These are phyloP conservation scores for Piloderma croceum DNA, from an alignment of 768 basidiomycete species.

Conservation along the genomic window DNA sequence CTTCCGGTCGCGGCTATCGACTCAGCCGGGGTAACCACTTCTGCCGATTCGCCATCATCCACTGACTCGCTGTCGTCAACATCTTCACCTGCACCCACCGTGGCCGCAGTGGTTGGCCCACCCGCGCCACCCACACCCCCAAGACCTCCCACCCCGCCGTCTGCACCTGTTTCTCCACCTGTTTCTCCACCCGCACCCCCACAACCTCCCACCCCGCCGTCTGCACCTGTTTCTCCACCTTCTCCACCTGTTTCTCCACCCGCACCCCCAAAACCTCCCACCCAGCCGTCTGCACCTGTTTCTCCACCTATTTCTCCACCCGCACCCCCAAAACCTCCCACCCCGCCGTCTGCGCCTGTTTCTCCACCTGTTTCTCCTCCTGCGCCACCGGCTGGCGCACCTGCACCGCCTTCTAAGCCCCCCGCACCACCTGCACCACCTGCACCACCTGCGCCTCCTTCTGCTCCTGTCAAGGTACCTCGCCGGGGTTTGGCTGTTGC, in stretches of 20 bases:
- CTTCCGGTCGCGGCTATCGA: background rate
- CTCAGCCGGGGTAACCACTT: background rate
- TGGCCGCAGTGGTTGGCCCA: background rate
- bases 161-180: background rate
- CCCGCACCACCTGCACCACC: no score
- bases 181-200: background rate
- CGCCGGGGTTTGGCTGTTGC: background rate
- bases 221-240: background rate
- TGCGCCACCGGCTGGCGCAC: constrained; percentile 5
- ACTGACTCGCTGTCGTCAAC: background rate
- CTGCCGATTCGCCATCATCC: background rate
- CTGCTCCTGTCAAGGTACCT: background rate
- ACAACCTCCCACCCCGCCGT: background rate
- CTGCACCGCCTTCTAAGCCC: no score
- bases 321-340: background rate
- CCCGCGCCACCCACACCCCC: background rate
- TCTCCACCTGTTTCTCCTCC: background rate
- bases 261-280: background rate
- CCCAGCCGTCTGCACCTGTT: background rate
- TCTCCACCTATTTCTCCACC: background rate
- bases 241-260: background rate
- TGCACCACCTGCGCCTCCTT: constrained; percentile 1
- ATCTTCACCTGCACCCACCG: background rate
- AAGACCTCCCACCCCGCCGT: background rate
- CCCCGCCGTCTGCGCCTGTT: background rate